Percentiles rank a stretch among this genome's conserved stretches.
These are phyloP conservation scores for Nakaseomyces delphensis DNA, from an alignment of 1,139 yeast genomes.

Conservation along the genomic window DNA sequence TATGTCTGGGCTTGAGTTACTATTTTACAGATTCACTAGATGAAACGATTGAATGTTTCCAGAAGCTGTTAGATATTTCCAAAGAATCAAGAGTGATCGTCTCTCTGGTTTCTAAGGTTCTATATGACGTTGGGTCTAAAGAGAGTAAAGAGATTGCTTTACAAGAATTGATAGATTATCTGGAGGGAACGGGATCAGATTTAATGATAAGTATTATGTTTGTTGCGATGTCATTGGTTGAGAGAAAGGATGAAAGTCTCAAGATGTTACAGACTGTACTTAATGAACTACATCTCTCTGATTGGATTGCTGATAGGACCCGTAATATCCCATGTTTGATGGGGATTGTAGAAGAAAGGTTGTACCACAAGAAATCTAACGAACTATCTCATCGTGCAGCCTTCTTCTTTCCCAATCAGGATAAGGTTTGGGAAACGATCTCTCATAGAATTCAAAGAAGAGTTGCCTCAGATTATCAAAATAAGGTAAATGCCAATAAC, in stretches of 20 bases:
- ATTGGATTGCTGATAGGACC: constrained; percentile 43
- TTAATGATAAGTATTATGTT: constrained; percentile 59
- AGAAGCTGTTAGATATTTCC: constrained; percentile 47
- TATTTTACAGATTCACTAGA: constrained; percentile 58
- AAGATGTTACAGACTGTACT: constrained; percentile 60
- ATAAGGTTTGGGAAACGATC: constrained; percentile 58
- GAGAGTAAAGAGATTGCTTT: constrained; percentile 78
- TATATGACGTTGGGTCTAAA: constrained; percentile 61
- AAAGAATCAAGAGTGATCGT: constrained; percentile 55
- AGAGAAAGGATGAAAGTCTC: constrained; percentile 42
- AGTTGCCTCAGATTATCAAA: constrained; percentile 37
- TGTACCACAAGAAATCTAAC: constrained; percentile 20
- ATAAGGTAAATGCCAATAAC: constrained; percentile 43
- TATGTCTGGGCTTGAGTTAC: constrained; percentile 60
- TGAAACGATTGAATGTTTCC: constrained; percentile 59
- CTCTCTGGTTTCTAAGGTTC: constrained; percentile 64
- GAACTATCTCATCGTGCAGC: constrained; percentile 49
- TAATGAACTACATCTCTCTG: constrained; percentile 40
- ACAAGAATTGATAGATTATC: constrained; percentile 56
- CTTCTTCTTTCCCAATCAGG: constrained; percentile 62
- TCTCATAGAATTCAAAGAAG: constrained; percentile 47
- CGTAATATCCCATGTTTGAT: constrained; percentile 54
- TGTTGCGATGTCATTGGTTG: constrained; percentile 72
- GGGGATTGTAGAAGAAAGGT: constrained; percentile 40
- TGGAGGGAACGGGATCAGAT: constrained; percentile 57